Evolutionary conservation across 768 basidiomycete genomes (phyloP).

Genomic region (Boletus rubescentipes): DNA sequence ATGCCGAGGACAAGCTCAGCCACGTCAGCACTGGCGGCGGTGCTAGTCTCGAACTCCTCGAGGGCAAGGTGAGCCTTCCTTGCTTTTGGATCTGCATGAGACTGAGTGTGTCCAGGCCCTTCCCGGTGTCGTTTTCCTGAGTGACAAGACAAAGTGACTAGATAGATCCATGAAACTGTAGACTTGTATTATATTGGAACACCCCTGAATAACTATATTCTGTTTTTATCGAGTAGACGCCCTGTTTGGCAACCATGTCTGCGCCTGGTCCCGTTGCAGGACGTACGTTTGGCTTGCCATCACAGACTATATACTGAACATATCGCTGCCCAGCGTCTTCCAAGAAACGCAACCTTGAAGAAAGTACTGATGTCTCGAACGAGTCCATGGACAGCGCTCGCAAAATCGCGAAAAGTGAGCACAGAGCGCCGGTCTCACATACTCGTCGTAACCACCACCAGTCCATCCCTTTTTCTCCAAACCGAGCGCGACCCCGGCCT

Average conservation of each 20-base stretch:
- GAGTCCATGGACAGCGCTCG: constrained; percentile 13
- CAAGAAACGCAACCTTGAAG: constrained; percentile 22
- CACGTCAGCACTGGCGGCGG: constrained; percentile 97
- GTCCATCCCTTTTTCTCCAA: constrained; percentile 45
- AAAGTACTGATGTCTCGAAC: constrained; percentile 12
- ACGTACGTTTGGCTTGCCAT: constrained; percentile 13
- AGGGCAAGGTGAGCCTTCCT: constrained; percentile 79
- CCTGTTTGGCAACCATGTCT: constrained; percentile 9
- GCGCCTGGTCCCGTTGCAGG: constrained; percentile 4
- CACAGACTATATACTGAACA: background rate
- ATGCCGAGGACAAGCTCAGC: constrained; percentile 83
- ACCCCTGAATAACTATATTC: constrained; percentile 13
- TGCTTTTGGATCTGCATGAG: background rate
- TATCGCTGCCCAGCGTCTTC: background rate
- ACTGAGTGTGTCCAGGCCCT: constrained; percentile 51
- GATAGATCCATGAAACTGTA: constrained; percentile 10
- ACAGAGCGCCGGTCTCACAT: background rate
- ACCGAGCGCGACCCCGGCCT: constrained; percentile 15
- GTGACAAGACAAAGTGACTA: constrained; percentile 55
- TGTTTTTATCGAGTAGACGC: constrained; percentile 15
- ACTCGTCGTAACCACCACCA: constrained; percentile 10
- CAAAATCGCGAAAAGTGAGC: constrained; percentile 31
- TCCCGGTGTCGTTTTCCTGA: constrained; percentile 90
- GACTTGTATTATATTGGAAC: constrained; percentile 18
- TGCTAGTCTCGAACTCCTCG: constrained; percentile 90